Base-by-base conservation (phyloP, 495 filamentous ascomycete genomes). In the Penicillium silybi region DNA sequence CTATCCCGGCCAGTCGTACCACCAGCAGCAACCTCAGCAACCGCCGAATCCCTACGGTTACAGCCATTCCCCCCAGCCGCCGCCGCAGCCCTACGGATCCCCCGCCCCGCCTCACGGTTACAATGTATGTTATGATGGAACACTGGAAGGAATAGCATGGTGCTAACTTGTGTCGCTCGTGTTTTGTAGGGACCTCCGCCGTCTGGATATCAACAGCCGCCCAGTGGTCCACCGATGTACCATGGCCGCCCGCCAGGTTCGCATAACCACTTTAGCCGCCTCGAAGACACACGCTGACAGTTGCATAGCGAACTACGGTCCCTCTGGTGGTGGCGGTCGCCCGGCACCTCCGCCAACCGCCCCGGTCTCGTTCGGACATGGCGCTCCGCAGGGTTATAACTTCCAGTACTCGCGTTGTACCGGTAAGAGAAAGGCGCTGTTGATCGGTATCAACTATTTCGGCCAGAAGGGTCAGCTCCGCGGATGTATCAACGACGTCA, bases 391-490 rank as follows among this genome's bases (percentile, higher is more conserved):
- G 52, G 79, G 80, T 46, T 92, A 95, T 65, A 83, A 75, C 44
- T 97, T 92, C 70, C 87, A 90, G 66, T 97, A 96, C 69, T 96
- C 92, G 46, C 84, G 87, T 48, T 98, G 93, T 64, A 92, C 88
- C 3, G 93, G 93, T 18, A 83, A 86, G 60, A 76, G 90, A 62
- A 98, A 96, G 80, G 93, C 93, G 19, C 75, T 98, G 27, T 71
- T 98, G 53, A 95, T 98, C 53, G 93, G 93, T 35, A 96, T 97
- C 76, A 98, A 98, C 73, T 98, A 98, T 70, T 97, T 97, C 58
- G 83, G 86, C 40, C 93, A 97, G 67, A 83, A 87, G 47, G 92
- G 92, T 48, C 89, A 97, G 75, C 75, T 98, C 39, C 73, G 91
- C 43, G 93, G 93, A 45, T 98, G 93, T 66, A 97, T 97, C 76